Conservation (phyloP, 2,329 filamentous ascomycete species). For the Pezicula neosporulosa region DNA sequence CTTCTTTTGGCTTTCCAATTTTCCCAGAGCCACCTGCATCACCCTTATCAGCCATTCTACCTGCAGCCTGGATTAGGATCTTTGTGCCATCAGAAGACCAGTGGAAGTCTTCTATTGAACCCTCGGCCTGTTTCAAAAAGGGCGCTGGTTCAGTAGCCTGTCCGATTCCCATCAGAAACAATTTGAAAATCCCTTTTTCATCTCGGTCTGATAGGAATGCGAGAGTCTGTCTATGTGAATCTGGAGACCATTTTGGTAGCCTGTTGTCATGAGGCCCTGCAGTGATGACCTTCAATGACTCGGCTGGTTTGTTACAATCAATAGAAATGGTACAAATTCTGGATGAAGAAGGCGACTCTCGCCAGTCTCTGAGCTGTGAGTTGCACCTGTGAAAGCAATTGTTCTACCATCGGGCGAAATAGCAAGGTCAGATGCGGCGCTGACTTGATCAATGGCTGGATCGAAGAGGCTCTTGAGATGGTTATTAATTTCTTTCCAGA, state of each 20-base stretch:
- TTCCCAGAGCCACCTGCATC: constrained; percentile 2
- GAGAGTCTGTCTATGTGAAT: constrained; percentile 1
- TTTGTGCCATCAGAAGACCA: constrained; percentile 1
- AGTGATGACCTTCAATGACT: neutral
- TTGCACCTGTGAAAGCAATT: constrained; percentile 1
- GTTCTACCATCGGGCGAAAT: neutral
- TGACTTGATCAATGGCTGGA: neutral
- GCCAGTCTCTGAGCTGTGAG: neutral
- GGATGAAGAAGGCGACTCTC: neutral
- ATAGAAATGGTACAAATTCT: neutral
- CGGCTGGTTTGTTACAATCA: neutral
- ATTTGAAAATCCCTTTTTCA: constrained; percentile 1
- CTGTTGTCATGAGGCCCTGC: neutral
- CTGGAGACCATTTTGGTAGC: constrained; percentile 1
- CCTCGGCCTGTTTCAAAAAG: neutral
- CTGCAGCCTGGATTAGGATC: constrained; percentile 2
- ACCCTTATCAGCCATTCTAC: neutral
- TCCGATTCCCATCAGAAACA: neutral
- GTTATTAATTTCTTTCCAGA: neutral
- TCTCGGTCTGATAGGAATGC: constrained; percentile 2
- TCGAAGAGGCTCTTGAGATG: neutral
- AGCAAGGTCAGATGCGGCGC: neutral
- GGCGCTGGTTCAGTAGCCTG: neutral
- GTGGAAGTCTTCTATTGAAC: constrained; percentile 3
- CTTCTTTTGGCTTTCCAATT: constrained; percentile 22